Evolutionary conservation across 345 rosid species (phyloP), one percentile per base, ranked within the genome.

Genomic region (Eucalyptus lansdowneana): DNA sequence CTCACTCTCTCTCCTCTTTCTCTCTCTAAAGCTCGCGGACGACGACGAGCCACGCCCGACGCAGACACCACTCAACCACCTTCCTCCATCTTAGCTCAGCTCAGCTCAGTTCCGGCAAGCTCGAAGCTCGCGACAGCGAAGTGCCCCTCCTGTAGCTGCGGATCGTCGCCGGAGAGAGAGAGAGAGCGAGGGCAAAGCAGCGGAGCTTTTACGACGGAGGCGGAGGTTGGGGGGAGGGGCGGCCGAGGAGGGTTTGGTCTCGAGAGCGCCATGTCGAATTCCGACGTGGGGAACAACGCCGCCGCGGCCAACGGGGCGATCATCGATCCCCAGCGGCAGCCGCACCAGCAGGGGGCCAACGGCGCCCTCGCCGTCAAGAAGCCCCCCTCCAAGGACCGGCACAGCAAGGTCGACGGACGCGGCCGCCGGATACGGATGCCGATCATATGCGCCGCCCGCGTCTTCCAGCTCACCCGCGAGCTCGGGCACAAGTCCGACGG

Each of bases 381-480:
- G 88, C 97, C 99, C 8, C 99, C 99, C 3, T 93, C 99, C 4
- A 97, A 98, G 92, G 99, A 98, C 93, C 95, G 99, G 14, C 99
- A 98, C 91, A 98, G 99, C 89, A 98, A 98, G 92, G 99, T 97
- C 8, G 99, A 98, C 45, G 99, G 99, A 25, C 96, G 99, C 15
- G 99, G 99, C 3, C 90, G 99, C 80, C 94, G 99, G 88, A 98
- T 98, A 65, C 97, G 99, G 85, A 98, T 98, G 99, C 99, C 99
- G 5, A 97, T 98, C 90, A 98, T 97, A n/a, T 98, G 99, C 87
- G 99, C 99, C 56, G 99, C 99, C n/a, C 95, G 99, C 21, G 99
- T 98, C 50, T 98, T 98, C 88, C 99, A 98, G 93, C 89, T 98
- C 87, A 98, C 99, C 3, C 96, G 99, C 14, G 99, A 98, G 94